Base-by-base conservation (phyloP, 2,329 filamentous ascomycete genomes). In the Trichoderma guizhouense region DNA sequence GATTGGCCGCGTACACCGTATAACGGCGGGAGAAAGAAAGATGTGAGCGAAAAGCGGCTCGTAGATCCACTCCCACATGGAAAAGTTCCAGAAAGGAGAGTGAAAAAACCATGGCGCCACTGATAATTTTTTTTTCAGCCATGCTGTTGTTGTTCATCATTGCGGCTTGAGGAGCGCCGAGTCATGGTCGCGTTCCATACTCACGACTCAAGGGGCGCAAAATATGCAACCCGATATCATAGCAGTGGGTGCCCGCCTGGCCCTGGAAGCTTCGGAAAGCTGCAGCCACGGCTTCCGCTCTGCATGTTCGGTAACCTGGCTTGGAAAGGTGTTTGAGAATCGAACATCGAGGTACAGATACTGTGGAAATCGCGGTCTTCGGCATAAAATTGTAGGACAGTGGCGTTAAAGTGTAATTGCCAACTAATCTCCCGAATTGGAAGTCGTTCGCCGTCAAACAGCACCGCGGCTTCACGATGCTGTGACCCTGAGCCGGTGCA, bases 51-150 rank as follows among this genome's bases (percentile, higher is more conserved):
- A 55, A 28, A 34, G 64, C 64, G 51, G 64, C 64, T 39, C 5
- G 64, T 51, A 43, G 51, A 57, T 67, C 64, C 64, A 67, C 64
- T 57, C 64, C 32, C 64, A 39, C 18, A 34, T 67, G 51, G 51
- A 39, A 58, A 57, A 57, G 36, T 32, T 60, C 60, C 43, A 34
- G 60, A 55, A 70, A 53, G 58, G 32, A 55, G 47, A 36, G 18
- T 34, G 51, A n/a, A 57, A 67, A 67, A 67, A 66, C 51, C 30
- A 66, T 55, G 53, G 30, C 63, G 63, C 63, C 63, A 66, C 63
- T 57, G 47, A 36, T 34, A 55, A 66, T 32, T 24, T 60, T 32
- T 21, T 60, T 60, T 65, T 51, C 5, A 65, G 53, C 34, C 43
- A 36, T n/a, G 7, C 21, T 21, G n/a, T 55, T 14, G 21, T 28